Evolutionary conservation across 345 rosid species (phyloP).

Genomic region (Adansonia digitata): DNA sequence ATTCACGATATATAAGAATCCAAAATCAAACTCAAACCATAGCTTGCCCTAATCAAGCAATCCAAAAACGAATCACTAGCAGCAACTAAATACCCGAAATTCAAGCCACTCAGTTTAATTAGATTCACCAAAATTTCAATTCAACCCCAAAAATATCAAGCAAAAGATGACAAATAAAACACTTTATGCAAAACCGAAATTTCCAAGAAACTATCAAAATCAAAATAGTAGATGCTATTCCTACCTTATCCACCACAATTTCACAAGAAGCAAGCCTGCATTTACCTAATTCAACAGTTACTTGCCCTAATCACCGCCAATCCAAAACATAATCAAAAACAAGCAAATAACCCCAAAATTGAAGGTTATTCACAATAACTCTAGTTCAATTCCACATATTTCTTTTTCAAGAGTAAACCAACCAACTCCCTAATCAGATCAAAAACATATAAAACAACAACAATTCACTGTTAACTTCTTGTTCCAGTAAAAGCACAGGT

Average conservation of each 20-base stretch:
- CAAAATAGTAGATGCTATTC: not conserved
- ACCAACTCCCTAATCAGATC: not conserved
- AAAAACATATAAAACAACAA: not conserved
- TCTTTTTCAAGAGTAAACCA: not conserved
- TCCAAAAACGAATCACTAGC: not conserved
- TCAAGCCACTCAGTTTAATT: conserved; percentile 4
- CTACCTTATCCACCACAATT: conserved; percentile 2
- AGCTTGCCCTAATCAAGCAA: not conserved
- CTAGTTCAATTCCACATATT: not conserved
- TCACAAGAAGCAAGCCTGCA: conserved; percentile 4
- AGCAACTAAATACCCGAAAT: not conserved
- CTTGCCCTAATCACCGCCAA: not conserved
- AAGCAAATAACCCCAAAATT: not conserved
- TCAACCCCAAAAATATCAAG: not conserved
- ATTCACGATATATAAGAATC: not conserved
- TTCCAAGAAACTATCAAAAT: not conserved
- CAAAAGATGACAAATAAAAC: not conserved
- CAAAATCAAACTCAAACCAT: not conserved
- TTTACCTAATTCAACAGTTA: conserved; percentile 2
- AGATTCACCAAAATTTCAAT: not conserved
- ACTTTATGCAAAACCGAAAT: not conserved
- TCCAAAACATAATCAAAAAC: not conserved
- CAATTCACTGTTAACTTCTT: not conserved
- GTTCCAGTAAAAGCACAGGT: conserved; percentile 2
- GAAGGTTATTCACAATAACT: conserved; percentile 6